These are phyloP conservation scores for Oxytropis ochrocephala DNA, from an alignment of 306 rosid genomes.

Conservation along the genomic window DNA sequence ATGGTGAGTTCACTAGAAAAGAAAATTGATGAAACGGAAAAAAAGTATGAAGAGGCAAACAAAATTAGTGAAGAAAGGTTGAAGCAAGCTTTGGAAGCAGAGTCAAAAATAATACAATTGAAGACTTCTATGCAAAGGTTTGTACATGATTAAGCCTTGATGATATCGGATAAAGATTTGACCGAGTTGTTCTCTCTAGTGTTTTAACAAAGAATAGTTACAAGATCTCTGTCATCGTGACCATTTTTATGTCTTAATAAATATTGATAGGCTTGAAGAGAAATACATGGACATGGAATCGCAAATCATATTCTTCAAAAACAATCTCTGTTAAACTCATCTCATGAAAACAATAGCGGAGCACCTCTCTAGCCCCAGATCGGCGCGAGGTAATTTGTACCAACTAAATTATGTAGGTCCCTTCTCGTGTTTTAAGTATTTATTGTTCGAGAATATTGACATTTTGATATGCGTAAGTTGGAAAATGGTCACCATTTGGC, in stretches of 20 bases:
- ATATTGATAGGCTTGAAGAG: conserved; percentile 75
- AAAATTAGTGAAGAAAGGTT: conserved; percentile 86
- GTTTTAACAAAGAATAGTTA: background rate
- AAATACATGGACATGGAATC: conserved; percentile 67
- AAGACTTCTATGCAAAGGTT: conserved; percentile 97
- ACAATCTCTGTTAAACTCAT: conserved; percentile 48
- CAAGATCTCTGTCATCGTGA: conserved; percentile 11
- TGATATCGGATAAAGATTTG: conserved; percentile 8
- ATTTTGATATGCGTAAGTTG: conserved; percentile 47
- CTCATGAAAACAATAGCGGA: conserved; percentile 53
- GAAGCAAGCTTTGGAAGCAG: conserved; percentile 95
- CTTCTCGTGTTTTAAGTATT: background rate
- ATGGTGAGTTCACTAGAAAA: conserved; percentile 81
- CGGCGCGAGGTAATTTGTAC: conserved; percentile 38
- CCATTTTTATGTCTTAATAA: conserved; percentile 18
- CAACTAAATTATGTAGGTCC: conserved; percentile 3
- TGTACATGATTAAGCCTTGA: conserved; percentile 17
- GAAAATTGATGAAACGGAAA: conserved; percentile 94
- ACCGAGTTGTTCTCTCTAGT: background rate
- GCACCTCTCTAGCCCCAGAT: conserved; percentile 46
- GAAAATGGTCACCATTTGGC: conserved; percentile 67
- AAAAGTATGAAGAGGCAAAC: conserved; percentile 76
- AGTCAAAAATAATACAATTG: conserved; percentile 77
- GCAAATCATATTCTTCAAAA: conserved; percentile 84
- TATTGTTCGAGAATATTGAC: conserved; percentile 9